Conservation (phyloP, 2,329 filamentous ascomycete genomes). For the Colletotrichum filicis region DNA sequence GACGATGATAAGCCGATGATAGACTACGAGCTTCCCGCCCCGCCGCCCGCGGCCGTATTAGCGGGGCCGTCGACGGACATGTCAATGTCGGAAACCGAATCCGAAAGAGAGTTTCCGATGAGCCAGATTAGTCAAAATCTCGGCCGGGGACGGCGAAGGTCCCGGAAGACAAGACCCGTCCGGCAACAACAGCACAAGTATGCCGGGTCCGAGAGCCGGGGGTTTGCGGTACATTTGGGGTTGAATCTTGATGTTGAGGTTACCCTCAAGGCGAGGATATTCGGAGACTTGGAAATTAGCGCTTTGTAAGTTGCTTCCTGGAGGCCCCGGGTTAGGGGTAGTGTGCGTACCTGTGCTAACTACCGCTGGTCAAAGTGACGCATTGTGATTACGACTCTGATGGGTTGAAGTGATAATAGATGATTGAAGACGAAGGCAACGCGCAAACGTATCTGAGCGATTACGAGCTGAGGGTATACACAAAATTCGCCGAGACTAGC, state of each 20-base stretch:
- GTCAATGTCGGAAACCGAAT: conserved; percentile 14
- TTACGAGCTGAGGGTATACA: not conserved
- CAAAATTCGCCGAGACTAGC: not conserved
- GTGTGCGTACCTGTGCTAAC: not conserved
- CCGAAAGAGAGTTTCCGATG: conserved; percentile 5
- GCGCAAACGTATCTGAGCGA: not conserved
- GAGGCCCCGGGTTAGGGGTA: not conserved
- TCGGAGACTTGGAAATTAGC: conserved; percentile 21
- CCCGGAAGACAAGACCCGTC: not conserved
- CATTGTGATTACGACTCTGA: conserved; percentile 3
- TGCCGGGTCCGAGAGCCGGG: not conserved
- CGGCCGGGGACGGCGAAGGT: not conserved
- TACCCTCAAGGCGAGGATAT: conserved; percentile 18
- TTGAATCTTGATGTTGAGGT: conserved; percentile 27
- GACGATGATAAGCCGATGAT: not conserved
- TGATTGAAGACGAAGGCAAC: not conserved
- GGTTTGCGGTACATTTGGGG: conserved; percentile 19
- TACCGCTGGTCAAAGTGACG: conserved; percentile 5
- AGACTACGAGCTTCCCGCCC: not conserved
- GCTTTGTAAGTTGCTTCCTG: conserved; percentile 13
- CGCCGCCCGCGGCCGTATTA: not conserved
- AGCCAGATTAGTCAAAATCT: conserved; percentile 1
- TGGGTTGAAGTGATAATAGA: not conserved
- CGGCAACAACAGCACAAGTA: not conserved
- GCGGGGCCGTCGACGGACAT: not conserved